phyloP scores from a whole-genome alignment of 2,329 filamentous ascomycete species.

The Xylariaceae sp. region DNA sequence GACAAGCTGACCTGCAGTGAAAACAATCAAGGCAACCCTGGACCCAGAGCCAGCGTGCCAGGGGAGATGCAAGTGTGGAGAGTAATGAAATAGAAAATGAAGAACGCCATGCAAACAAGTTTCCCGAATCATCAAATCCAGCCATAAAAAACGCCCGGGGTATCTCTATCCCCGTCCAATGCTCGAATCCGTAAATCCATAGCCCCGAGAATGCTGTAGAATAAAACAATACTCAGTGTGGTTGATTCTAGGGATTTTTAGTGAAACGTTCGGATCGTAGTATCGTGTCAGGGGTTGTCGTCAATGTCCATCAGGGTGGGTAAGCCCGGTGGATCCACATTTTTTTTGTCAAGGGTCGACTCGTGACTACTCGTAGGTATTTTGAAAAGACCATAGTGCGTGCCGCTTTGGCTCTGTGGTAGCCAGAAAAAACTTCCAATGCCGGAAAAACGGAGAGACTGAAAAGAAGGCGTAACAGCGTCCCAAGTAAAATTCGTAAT shows the following conservation, averaged over 20 bases:
- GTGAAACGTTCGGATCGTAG: conserved; percentile 12
- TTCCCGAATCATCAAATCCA: conserved; percentile 2
- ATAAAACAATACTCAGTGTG: conserved; percentile 2
- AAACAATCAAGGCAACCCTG: conserved; percentile 3
- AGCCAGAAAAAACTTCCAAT: conserved; percentile 2
- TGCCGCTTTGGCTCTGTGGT: conserved; percentile 6
- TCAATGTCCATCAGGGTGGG: not conserved
- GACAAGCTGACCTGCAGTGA: conserved; percentile 16
- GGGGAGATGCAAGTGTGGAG: conserved; percentile 6
- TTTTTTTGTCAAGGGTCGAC: not conserved
- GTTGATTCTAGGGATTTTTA: conserved; percentile 3
- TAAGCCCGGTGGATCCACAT: conserved; percentile 5
- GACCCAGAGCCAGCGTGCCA: not conserved
- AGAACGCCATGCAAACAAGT: conserved; percentile 7
- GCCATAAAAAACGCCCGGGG: conserved; percentile 21
- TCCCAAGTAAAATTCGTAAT: conserved; percentile 14
- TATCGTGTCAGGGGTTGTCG: conserved; percentile 8
- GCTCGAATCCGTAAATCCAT: conserved; percentile 14
- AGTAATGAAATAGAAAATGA: not conserved
- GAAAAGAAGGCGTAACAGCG: conserved; percentile 6
- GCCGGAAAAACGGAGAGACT: conserved; percentile 4
- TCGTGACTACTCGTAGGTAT: not conserved
- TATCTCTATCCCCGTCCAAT: conserved; percentile 18
- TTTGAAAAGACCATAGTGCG: conserved; percentile 8
- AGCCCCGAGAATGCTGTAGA: conserved; percentile 15